These are phyloP conservation scores for Tolypocladium inflatum DNA, from an alignment of 2,329 filamentous ascomycete species.

Conservation along the genomic window DNA sequence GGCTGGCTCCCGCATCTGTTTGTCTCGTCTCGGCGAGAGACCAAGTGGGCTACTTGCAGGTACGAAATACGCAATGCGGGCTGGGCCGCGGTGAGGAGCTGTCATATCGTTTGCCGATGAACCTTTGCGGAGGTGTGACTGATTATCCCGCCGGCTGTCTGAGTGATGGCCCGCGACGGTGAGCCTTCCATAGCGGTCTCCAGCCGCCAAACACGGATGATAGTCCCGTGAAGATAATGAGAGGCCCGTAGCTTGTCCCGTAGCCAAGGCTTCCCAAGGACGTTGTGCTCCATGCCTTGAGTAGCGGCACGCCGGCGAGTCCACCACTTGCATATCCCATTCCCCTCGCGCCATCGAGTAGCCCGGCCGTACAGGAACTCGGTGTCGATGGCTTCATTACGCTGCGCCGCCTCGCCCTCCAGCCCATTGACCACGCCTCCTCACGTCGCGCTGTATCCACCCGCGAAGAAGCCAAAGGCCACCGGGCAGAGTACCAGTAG, in stretches of 20 bases:
- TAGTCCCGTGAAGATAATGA: conserved; percentile 9
- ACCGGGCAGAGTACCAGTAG: neutral
- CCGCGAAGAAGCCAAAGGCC: neutral
- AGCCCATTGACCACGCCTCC: neutral
- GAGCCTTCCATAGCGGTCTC: conserved; percentile 3
- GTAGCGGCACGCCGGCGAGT: conserved; percentile 4
- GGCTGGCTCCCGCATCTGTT: neutral
- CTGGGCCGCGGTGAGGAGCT: neutral
- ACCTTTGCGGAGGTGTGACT: too few species aligned
- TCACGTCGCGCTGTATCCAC: neutral
- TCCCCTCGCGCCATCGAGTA: neutral
- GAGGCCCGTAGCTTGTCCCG: conserved; percentile 6
- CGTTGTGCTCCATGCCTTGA: conserved; percentile 4
- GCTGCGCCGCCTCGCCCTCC: neutral
- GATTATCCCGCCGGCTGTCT: neutral
- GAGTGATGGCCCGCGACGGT: neutral
- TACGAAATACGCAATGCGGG: neutral
- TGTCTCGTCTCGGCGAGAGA: neutral
- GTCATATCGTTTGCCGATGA: neutral
- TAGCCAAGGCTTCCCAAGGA: conserved; percentile 3
- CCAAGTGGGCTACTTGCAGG: neutral
- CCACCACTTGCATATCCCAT: conserved; percentile 3
- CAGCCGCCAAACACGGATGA: conserved; percentile 7
- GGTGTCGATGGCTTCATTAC: neutral
- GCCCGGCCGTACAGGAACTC: neutral